Evolutionary conservation across 1,284 basidiomycete species (phyloP).

Genomic region (Pseudozyma sp.): DNA sequence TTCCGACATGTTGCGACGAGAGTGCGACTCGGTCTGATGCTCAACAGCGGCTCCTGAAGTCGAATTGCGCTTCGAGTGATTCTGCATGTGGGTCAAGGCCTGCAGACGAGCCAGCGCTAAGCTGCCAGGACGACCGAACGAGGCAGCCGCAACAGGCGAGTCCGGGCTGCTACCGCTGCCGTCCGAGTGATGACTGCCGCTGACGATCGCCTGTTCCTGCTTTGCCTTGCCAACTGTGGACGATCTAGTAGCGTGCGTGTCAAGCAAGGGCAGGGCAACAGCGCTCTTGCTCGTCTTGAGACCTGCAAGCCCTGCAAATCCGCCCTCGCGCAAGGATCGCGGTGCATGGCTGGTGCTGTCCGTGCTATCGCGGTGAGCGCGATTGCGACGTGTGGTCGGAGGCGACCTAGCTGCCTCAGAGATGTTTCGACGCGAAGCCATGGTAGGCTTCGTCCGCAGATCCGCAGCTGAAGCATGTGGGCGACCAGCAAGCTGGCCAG

Average conservation of each 20-base stretch:
- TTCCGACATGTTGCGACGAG: conserved; percentile 17
- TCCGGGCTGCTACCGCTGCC: conserved; percentile 43
- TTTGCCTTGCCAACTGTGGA: conserved; percentile 68
- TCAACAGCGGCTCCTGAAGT: conserved; percentile 8
- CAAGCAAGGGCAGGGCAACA: conserved; percentile 72
- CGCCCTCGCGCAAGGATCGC: conserved; percentile 34
- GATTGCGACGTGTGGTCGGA: conserved; percentile 23
- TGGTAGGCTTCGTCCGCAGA: conserved; percentile 33
- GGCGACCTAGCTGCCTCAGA: conserved; percentile 31
- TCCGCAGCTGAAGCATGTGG: conserved; percentile 61
- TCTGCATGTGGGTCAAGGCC: conserved; percentile 42
- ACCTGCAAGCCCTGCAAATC: conserved; percentile 42
- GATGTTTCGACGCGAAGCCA: conserved; percentile 18
- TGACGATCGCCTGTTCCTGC: conserved; percentile 23
- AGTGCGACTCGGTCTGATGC: conserved; percentile 12
- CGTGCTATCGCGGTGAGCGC: conserved; percentile 39
- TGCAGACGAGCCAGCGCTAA: conserved; percentile 48
- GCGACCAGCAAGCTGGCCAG: conserved; percentile 56
- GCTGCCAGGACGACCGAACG: conserved; percentile 41
- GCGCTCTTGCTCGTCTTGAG: conserved; percentile 76
- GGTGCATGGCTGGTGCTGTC: conserved; percentile 30
- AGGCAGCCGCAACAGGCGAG: conserved; percentile 21
- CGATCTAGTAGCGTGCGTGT: conserved; percentile 71
- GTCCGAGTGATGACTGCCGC: conserved; percentile 35
- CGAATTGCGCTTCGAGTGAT: conserved; percentile 44